Evolutionary conservation across 2,329 filamentous ascomycete species (phyloP).

Genomic region (Colletotrichum sojae): DNA sequence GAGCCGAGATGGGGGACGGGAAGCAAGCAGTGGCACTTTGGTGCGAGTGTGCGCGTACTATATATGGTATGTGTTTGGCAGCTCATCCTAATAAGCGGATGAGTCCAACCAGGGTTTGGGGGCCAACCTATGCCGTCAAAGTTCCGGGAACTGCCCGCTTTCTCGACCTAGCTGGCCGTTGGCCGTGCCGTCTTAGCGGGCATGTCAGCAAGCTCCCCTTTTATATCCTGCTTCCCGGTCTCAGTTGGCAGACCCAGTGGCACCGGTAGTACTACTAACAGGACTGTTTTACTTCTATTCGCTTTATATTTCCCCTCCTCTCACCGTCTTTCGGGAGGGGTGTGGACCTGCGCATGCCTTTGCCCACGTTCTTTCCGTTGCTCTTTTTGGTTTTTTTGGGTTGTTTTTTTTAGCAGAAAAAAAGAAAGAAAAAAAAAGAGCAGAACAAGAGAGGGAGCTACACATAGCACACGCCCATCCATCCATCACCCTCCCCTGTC

Average conservation of each 20-base stretch:
- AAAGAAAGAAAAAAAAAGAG: too few species aligned
- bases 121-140: constrained; percentile 23
- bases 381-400: too few species aligned
- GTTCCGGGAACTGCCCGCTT: constrained; percentile 15
- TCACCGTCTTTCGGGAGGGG: too few species aligned
- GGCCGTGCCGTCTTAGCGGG: constrained; percentile 10
- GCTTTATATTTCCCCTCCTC: background rate
- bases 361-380: background rate
- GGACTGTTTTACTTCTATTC: background rate
- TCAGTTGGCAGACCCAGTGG: background rate
- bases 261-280: background rate
- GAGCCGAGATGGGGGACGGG: background rate
- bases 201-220: background rate
- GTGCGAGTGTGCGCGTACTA: background rate
- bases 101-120: constrained; percentile 11
- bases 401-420: too few species aligned
- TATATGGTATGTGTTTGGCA: background rate
- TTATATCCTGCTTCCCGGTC: too few species aligned
- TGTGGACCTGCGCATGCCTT: background rate
- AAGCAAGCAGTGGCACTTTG: background rate
- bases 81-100: background rate
- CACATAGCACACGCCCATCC: background rate
- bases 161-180: background rate
- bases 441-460: too few species aligned
- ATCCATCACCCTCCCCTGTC: background rate